These are phyloP conservation scores for Primulina huaijiensis DNA, from an alignment of 257 asterid species.

Conservation along the genomic window DNA sequence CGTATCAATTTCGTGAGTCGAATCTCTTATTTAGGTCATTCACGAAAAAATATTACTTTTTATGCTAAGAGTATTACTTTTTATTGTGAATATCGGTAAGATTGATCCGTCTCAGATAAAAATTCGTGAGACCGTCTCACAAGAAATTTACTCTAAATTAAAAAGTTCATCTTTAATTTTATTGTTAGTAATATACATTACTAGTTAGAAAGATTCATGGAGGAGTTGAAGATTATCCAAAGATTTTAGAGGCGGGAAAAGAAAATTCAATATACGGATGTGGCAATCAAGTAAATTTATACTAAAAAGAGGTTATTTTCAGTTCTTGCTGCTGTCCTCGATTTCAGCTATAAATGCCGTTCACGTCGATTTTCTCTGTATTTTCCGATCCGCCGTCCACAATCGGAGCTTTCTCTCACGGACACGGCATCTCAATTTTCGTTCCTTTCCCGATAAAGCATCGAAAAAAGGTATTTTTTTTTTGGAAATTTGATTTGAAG, in stretches of 20 bases:
- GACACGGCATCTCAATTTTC: conserved; percentile 26
- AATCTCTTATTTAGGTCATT: no score
- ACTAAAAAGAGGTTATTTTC: conserved; percentile 26
- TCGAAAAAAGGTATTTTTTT: background rate
- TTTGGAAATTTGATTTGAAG: no score
- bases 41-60: no score
- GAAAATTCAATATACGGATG: conserved; percentile 13
- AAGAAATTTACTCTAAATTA: no score
- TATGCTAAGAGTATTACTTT: no score
- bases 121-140: no score
- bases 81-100: no score
- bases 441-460: conserved; percentile 18
- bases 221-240: no score
- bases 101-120: no score
- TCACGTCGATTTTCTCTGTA: conserved; percentile 11
- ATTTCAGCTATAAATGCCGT: conserved; percentile 24
- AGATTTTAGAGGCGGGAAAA: background rate
- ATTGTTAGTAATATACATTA: no score
- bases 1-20: no score
- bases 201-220: background rate
- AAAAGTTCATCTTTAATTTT: no score
- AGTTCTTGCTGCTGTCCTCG: background rate
- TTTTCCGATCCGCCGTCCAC: conserved; percentile 48
- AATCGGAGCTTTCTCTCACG: conserved; percentile 10
- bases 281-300: conserved; percentile 47